Percentiles rank a stretch among this genome's conserved stretches.
phyloP scores from a whole-genome alignment of 2,329 filamentous ascomycete genomes.

The Rosellinia necatrix region DNA sequence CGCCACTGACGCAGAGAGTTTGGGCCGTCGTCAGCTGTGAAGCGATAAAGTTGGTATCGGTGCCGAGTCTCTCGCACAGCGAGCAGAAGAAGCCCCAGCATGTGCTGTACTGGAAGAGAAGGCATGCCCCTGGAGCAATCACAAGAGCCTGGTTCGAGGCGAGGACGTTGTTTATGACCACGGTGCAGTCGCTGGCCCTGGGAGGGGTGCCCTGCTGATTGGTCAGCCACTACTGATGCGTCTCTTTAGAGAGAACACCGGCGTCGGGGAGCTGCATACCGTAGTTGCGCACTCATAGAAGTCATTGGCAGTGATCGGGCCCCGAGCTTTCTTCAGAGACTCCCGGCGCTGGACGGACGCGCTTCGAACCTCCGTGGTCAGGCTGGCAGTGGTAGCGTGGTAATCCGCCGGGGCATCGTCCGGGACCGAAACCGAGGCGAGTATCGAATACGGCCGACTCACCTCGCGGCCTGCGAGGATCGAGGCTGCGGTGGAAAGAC shows the following conservation, averaged over 20 bases:
- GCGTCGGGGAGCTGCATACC: slow-evolving; percentile 32
- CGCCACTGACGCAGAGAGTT: slow-evolving; percentile 42
- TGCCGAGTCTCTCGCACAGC: slow-evolving; percentile 41
- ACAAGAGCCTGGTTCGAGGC: slow-evolving; percentile 37
- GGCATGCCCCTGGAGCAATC: slow-evolving; percentile 40
- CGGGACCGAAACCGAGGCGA: not conserved
- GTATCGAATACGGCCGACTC: slow-evolving; percentile 21
- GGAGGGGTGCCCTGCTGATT: slow-evolving; percentile 38
- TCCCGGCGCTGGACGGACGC: slow-evolving; percentile 27
- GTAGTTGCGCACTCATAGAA: slow-evolving; percentile 44
- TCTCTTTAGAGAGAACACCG: no score
- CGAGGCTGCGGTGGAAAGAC: slow-evolving; percentile 32
- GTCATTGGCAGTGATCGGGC: slow-evolving; percentile 33
- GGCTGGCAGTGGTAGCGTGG: slow-evolving; percentile 28
- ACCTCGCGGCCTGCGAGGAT: slow-evolving; percentile 25
- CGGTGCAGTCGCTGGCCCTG: slow-evolving; percentile 40
- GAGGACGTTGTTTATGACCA: slow-evolving; percentile 40
- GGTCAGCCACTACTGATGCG: slow-evolving; percentile 2
- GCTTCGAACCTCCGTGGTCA: slow-evolving; percentile 30
- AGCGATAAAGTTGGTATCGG: slow-evolving; percentile 43
- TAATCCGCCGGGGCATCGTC: slow-evolving; percentile 28
- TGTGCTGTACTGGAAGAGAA: slow-evolving; percentile 42
- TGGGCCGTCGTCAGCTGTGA: slow-evolving; percentile 42
- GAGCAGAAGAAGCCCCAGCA: slow-evolving; percentile 47
- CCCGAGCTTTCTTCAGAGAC: slow-evolving; percentile 27